A percentile compares a stretch with the other conserved stretches of the same genome.
phyloP scores from a whole-genome alignment of 148 eudicot genomes.

The Persicaria maculosa region DNA sequence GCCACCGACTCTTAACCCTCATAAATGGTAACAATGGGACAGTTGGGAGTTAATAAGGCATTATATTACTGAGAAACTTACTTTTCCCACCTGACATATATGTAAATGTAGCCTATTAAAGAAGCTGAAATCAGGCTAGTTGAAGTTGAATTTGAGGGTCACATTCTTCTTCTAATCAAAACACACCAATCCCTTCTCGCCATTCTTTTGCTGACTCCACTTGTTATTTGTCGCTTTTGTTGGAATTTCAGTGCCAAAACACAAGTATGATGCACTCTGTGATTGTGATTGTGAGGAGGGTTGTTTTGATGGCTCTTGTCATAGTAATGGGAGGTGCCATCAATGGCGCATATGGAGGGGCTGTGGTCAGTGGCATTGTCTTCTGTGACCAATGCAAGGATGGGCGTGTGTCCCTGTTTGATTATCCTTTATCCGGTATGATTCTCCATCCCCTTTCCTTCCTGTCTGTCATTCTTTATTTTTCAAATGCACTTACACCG shows the following conservation, averaged over 20 bases:
- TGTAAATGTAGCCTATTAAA: conserved; percentile 5
- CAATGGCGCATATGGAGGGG: conserved; percentile 44
- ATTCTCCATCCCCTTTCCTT: background rate
- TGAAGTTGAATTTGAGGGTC: too few relatives aligned
- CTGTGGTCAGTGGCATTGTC: conserved; percentile 67
- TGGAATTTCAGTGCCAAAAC: background rate
- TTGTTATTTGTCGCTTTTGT: too few relatives aligned
- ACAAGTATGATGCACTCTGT: background rate
- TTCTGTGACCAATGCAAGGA: conserved; percentile 98
- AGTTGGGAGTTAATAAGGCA: conserved; percentile 10
- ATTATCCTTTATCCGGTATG: conserved; percentile 76
- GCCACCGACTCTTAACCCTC: background rate
- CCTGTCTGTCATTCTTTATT: background rate
- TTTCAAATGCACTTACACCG: too few relatives aligned
- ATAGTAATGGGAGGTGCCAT: conserved; percentile 34
- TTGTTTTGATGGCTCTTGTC: conserved; percentile 12
- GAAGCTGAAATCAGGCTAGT: background rate
- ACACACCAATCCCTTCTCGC: background rate
- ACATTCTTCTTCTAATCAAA: background rate
- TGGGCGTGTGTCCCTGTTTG: conserved; percentile 69
- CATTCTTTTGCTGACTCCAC: background rate
- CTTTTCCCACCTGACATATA: background rate
- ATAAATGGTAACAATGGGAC: background rate
- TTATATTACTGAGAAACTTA: background rate
- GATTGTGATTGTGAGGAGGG: background rate